Evolutionary conservation across 2,329 filamentous ascomycete species (phyloP).

Genomic region (Trichoderma sp.): DNA sequence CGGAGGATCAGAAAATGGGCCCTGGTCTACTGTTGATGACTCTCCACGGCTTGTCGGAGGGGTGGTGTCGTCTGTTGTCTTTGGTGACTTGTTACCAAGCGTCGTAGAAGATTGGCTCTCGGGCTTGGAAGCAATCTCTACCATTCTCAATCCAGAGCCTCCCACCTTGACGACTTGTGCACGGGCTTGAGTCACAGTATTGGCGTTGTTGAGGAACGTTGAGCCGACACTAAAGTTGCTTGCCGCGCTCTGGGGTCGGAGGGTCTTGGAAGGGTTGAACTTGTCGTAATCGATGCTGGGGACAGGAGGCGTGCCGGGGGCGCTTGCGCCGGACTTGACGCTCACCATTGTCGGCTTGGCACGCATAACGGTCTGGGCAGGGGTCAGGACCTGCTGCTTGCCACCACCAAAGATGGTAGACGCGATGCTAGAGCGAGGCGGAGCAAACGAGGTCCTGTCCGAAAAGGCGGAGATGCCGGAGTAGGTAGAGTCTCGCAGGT

Average conservation of each 20-base stretch:
- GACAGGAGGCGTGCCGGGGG: conserved; percentile 65
- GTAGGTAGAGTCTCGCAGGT: conserved; percentile 88
- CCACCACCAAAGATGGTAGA: conserved; percentile 93
- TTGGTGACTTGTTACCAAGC: conserved; percentile 15
- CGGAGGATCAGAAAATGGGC: conserved; percentile 60
- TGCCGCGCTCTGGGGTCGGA: conserved; percentile 51
- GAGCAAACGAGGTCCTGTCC: conserved; percentile 61
- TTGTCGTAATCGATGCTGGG: conserved; percentile 67
- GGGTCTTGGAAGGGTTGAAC: conserved; percentile 41
- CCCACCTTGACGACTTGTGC: conserved; percentile 61
- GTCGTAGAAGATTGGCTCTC: conserved; percentile 31
- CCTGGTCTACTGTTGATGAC: conserved; percentile 50
- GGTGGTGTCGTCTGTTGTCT: background rate
- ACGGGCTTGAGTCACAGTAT: conserved; percentile 55
- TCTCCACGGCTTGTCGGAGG: conserved; percentile 41
- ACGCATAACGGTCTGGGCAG: conserved; percentile 82
- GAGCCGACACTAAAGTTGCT: conserved; percentile 66
- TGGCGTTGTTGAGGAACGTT: conserved; percentile 65
- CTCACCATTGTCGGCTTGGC: conserved; percentile 91
- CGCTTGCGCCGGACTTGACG: conserved; percentile 68
- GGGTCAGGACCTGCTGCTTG: conserved; percentile 78
- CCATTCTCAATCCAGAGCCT: conserved; percentile 46
- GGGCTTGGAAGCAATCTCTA: conserved; percentile 40
- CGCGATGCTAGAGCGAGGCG: conserved; percentile 71
- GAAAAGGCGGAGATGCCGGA: conserved; percentile 68